Base-by-base conservation (phyloP, 1,284 basidiomycete species). In the Athelia sp. region DNA sequence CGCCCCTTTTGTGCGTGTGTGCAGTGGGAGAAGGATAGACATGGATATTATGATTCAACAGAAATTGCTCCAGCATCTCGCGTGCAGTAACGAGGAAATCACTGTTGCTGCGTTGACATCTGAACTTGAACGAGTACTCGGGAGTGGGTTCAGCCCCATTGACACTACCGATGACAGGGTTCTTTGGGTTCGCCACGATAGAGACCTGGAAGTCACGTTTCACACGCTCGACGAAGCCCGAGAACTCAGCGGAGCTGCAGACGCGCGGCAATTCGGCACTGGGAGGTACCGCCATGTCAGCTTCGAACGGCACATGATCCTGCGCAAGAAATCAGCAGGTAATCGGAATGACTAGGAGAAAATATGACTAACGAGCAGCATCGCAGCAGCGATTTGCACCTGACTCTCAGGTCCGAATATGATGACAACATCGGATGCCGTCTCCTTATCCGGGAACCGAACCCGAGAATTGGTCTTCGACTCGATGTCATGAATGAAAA, bases 221-320 rank as follows among this genome's bases (percentile, higher is more conserved):
- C 67, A 98, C 80, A 53, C 88, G 84, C 59, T 98, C 94, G 15
- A 83, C 79, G 56, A 98, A 86, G 21, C 82, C 78, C 43, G 75
- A 74, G 66, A 96, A 98, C 45, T 98, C 94, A 18, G 84, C 71
- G 6, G 88, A 87, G 22, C 79, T 68, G 60, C 87, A 84, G 29
- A 96, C 73, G 23, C 82, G 76, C 2, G 83, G 79, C 11, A 98
- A 74, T 52, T 96, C 93, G 4, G 80, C 69, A 58, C 84, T 88
- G 15, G 89, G 86, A 9, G 95, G 93, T 18, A 98, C 84, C 45
- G 89, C 82, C 80, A 96, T 89, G 62, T 98, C 94, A 19, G 94
- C 94, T 66, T 98, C 96, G 62, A 98, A 97, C 1, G 96, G 96
- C 49, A 99, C 93, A 62, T 97, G 93, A 62, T 97, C 92, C 91